Evolutionary conservation across 768 basidiomycete species (phyloP).

Genomic region (Trametes meyenii): DNA sequence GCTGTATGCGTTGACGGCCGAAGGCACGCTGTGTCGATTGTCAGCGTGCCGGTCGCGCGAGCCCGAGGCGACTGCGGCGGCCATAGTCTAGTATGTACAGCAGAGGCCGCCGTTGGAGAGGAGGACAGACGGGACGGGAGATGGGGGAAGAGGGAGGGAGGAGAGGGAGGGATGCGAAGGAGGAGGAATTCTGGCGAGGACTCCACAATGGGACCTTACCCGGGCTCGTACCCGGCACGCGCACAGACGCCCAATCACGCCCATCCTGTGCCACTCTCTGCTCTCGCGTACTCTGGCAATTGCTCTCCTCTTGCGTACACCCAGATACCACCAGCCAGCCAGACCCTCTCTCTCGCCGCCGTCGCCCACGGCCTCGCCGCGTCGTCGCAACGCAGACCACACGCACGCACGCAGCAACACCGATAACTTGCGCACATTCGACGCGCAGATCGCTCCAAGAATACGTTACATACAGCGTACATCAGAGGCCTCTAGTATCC

Average conservation of each 20-base stretch:
- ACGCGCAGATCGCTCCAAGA: slow-evolving; percentile 10
- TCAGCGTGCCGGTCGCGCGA: slow-evolving; percentile 23
- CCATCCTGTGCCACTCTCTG: slow-evolving; percentile 2
- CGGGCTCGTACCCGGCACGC: background rate
- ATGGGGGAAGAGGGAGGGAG: slow-evolving; percentile 9
- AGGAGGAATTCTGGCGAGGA: slow-evolving; percentile 16
- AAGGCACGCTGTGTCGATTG: slow-evolving; percentile 23
- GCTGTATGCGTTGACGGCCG: slow-evolving; percentile 25
- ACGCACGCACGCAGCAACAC: background rate
- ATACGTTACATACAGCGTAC: slow-evolving; percentile 15
- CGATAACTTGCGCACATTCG: background rate
- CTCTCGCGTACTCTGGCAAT: background rate
- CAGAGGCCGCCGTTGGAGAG: slow-evolving; percentile 11
- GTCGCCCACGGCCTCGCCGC: background rate
- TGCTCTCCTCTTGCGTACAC: background rate
- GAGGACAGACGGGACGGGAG: slow-evolving; percentile 6
- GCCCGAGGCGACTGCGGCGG: slow-evolving; percentile 23
- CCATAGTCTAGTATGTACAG: slow-evolving; percentile 28
- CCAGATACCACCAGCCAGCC: background rate
- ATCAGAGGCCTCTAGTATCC: slow-evolving; percentile 5
- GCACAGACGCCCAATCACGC: slow-evolving; percentile 21
- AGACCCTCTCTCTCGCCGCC: background rate
- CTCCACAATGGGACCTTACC: slow-evolving; percentile 14
- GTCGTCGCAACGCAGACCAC: background rate
- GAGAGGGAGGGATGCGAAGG: background rate